phyloP scores from a whole-genome alignment of 495 filamentous ascomycete species.

The Penicillium antarcticum region DNA sequence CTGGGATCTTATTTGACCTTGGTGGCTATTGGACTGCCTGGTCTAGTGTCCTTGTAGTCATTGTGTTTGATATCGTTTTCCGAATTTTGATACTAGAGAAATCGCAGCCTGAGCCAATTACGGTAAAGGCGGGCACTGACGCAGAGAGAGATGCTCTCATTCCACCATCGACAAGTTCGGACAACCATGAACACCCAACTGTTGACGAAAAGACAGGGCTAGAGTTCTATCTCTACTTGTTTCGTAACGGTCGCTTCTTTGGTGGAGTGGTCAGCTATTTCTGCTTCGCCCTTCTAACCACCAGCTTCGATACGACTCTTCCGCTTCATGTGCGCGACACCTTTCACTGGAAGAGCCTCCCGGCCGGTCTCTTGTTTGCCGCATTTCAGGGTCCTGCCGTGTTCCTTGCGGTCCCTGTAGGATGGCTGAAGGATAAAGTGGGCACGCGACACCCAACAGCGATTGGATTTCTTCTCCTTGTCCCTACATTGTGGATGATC shows the following conservation, averaged over 20 bases:
- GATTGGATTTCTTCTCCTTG: slow-evolving; percentile 15
- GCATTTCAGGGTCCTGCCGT: slow-evolving; percentile 19
- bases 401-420: slow-evolving; percentile 17
- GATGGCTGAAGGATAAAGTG: slow-evolving; percentile 26
- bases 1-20: slow-evolving; percentile 20
- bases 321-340: slow-evolving; percentile 22
- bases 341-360: slow-evolving; percentile 19
- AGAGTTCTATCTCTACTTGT: slow-evolving; percentile 11
- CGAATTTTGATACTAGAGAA: slow-evolving; percentile 27
- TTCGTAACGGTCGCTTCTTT: slow-evolving; percentile 14
- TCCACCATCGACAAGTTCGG: neutral
- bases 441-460: slow-evolving; percentile 19
- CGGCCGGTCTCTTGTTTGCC: slow-evolving; percentile 21
- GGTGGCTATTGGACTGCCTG: slow-evolving; percentile 29
- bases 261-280: slow-evolving; percentile 10
- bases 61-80: slow-evolving; percentile 19
- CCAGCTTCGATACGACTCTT: slow-evolving; percentile 30
- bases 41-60: slow-evolving; percentile 18
- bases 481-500: slow-evolving; percentile 17
- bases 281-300: slow-evolving; percentile 10
- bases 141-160: neutral
- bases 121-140: neutral
- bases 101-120: neutral
- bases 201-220: neutral
- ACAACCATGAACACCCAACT: neutral